Evolutionary conservation across 1,284 basidiomycete species (phyloP).

Genomic region (Leccinum cinnamomeum): DNA sequence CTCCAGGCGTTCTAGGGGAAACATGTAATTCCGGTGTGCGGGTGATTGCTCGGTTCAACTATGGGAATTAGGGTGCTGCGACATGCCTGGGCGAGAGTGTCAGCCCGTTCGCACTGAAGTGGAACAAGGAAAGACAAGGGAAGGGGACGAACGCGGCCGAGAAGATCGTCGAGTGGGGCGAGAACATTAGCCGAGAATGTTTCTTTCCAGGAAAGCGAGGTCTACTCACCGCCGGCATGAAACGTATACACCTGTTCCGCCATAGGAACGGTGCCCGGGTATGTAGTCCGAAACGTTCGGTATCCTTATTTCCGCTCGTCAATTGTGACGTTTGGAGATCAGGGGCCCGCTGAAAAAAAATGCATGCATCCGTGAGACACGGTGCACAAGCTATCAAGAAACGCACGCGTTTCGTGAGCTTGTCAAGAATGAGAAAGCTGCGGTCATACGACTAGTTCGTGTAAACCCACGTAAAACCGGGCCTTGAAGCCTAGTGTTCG

Average conservation of each 20-base stretch:
- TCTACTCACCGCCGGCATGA: not conserved
- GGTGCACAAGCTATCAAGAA: not conserved
- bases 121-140: slow-evolving; percentile 1
- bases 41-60: not conserved
- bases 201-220: slow-evolving; percentile 4
- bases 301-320: not conserved
- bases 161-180: slow-evolving; percentile 6
- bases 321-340: not conserved
- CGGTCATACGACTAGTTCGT: not conserved
- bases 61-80: slow-evolving; percentile 3
- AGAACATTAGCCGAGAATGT: slow-evolving; percentile 3
- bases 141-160: not conserved
- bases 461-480: not conserved
- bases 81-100: not conserved
- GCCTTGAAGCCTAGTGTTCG: not conserved
- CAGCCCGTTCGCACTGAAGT: not conserved
- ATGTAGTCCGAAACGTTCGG: not conserved
- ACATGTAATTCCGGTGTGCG: not conserved
- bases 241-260: no score
- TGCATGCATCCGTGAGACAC: not conserved
- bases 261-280: not conserved
- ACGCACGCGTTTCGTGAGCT: not conserved
- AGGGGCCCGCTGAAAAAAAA: not conserved
- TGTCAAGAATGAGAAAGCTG: not conserved
- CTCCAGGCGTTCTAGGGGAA: slow-evolving; percentile 1